Base-by-base conservation (phyloP, 805 yeast genomes). In the Candida nonsorbophila region DNA sequence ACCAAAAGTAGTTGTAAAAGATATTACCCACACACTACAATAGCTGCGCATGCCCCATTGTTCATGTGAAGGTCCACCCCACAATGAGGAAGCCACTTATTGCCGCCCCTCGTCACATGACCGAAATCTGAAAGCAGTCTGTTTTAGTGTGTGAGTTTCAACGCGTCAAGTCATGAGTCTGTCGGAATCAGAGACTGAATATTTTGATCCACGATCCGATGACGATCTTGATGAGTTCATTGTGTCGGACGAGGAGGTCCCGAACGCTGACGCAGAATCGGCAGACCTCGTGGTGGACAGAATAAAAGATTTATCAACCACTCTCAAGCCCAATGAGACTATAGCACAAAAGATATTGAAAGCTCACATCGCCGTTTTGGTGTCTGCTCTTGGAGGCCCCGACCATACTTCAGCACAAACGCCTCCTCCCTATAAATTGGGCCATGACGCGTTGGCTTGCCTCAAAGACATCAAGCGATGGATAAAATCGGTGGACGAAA, bases 341-440 rank as follows among this genome's bases (percentile, higher is more conserved):
- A 51, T 40, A 30, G 45, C 67, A 2, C 61, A 61, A 27, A 59
- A 59, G 35, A 45, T 76, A 10, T 53, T 80, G 22, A 69, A 71
- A 38, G 84, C 92, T 0, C 86, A 85, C 53, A 80, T 90, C 18
- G 72, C 88, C 9, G 76, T 84, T 24, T 66, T 88, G 22, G 85
- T 87, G 3, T 75, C 95, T 3, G 95, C 97, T 0, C 67, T 90
- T 3, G 98, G 98, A 30, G 97, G 97, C 2, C 72, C 79, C 1
- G 96, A 88, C 54, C 74, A 79, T 27, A 56, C 79, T 1, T 62
- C 79, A 0, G 27, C 44, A 9, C 20, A 25, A 5, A 38, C 49
- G 3, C 51, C 55, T 2, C 68, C 70, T 3, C 76, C 77, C 0
- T 92, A 92, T 47, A 75, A 74, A 36, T 67, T 88, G 3, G 97